These are phyloP conservation scores for Globisporangium carolinianum DNA, from an alignment of 352 stramenopile genomes.

Conservation along the genomic window DNA sequence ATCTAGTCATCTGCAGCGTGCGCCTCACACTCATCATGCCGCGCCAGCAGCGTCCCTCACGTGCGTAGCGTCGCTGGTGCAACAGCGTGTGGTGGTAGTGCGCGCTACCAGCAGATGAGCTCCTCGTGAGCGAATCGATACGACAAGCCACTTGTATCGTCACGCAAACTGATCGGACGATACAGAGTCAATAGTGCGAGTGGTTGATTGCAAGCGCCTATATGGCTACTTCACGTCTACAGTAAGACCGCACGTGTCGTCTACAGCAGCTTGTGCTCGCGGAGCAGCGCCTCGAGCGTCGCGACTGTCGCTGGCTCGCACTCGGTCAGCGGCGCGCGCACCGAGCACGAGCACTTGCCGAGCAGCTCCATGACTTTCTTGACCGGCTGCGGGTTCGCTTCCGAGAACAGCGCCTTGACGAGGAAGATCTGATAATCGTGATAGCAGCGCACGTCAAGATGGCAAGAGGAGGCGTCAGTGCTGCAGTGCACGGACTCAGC, in stretches of 20 bases:
- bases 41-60: no score
- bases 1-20: no score
- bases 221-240: no score
- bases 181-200: neutral
- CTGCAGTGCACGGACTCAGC: neutral
- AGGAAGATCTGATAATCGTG: constrained; percentile 60
- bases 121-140: no score
- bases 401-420: constrained; percentile 88
- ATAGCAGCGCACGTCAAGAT: neutral
- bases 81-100: no score
- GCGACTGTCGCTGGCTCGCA: constrained; percentile 63
- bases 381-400: constrained; percentile 89
- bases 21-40: no score
- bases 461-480: neutral
- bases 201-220: no score
- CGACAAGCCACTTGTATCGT: no score
- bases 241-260: no score
- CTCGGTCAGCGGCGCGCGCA: constrained; percentile 68
- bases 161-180: no score
- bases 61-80: no score
- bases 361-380: constrained; percentile 88
- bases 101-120: no score
- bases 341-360: constrained; percentile 74
- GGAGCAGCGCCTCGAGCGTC: constrained; percentile 54
- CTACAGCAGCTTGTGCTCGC: constrained; percentile 73